These are phyloP conservation scores for Carex littledalei DNA, from an alignment of 176 grass and related monocot species.

Conservation along the genomic window DNA sequence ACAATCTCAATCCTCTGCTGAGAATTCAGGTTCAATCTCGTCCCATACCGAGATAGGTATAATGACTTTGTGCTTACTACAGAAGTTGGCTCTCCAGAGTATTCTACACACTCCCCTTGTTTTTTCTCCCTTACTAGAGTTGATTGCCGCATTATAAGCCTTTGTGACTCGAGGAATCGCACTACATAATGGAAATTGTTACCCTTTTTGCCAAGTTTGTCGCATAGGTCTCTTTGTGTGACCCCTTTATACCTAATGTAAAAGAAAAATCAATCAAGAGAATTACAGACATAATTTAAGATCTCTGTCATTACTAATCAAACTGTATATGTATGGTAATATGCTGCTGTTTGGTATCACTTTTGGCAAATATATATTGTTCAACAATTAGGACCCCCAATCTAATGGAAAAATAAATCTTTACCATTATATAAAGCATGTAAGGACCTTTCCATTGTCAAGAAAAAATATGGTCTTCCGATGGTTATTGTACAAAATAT, in stretches of 20 bases:
- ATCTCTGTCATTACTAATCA: background rate
- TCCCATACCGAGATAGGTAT: slow-evolving; percentile 76
- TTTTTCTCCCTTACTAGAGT: slow-evolving; percentile 79
- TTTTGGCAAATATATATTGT: background rate
- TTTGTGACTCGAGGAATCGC: slow-evolving; percentile 60
- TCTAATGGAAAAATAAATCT: background rate
- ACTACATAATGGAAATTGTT: slow-evolving; percentile 95
- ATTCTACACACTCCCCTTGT: slow-evolving; percentile 34
- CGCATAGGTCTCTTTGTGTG: slow-evolving; percentile 69
- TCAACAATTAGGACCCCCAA: background rate
- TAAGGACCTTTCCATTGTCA: background rate
- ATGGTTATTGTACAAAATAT: background rate
- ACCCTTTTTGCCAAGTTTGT: slow-evolving; percentile 65
- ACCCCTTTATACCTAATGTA: slow-evolving; percentile 69
- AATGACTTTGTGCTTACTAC: slow-evolving; percentile 75
- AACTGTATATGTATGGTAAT: background rate
- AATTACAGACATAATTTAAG: slow-evolving; percentile 7
- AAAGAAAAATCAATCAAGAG: slow-evolving; percentile 9
- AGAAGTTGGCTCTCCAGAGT: slow-evolving; percentile 51
- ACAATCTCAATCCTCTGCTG: slow-evolving; percentile 92
- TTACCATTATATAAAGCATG: background rate
- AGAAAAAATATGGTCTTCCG: background rate
- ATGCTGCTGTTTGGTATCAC: background rate
- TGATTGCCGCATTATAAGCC: slow-evolving; percentile 73
- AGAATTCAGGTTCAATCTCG: slow-evolving; percentile 71